Conservation (phyloP, 2,329 filamentous ascomycete genomes). For the Clonostachys rhizophaga region DNA sequence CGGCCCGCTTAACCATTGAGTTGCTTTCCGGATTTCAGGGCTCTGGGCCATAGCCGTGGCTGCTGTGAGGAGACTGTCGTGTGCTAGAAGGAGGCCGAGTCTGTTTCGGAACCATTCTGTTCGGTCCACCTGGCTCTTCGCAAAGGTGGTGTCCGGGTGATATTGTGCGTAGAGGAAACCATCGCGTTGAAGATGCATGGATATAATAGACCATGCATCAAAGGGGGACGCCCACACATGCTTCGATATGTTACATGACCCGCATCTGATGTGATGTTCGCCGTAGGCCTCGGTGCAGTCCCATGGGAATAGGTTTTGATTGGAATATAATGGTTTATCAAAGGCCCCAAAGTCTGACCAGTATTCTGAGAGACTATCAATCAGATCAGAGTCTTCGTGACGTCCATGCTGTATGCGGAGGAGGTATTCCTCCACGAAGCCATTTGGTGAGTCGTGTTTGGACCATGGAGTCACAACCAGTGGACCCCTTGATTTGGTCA, state of each 20-base stretch:
- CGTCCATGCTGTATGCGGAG: conserved; percentile 28
- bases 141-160: no score
- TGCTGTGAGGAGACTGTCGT: conserved; percentile 17
- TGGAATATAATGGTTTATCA: conserved; percentile 25
- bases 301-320: conserved; percentile 38
- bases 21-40: conserved; percentile 16
- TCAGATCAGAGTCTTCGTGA: conserved; percentile 32
- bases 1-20: conserved; percentile 23
- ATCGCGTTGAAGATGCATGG: conserved; percentile 29
- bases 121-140: neutral
- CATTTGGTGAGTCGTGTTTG: conserved; percentile 30
- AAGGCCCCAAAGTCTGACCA: conserved; percentile 40
- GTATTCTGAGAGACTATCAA: conserved; percentile 36
- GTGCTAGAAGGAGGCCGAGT: conserved; percentile 22
- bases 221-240: conserved; percentile 39
- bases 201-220: conserved; percentile 34
- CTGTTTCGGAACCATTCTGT: conserved; percentile 16
- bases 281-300: conserved; percentile 39
- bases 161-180: conserved; percentile 21
- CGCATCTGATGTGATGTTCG: conserved; percentile 26
- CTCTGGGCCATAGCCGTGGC: conserved; percentile 27
- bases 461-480: conserved; percentile 13
- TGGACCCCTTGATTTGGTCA: conserved; percentile 20
- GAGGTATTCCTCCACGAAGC: conserved; percentile 35
- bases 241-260: conserved; percentile 33